Percentiles rank a stretch among this genome's conserved stretches.
Evolutionary conservation across 2,329 filamentous ascomycete genomes (phyloP).

Genomic region (Cladosporium velox): DNA sequence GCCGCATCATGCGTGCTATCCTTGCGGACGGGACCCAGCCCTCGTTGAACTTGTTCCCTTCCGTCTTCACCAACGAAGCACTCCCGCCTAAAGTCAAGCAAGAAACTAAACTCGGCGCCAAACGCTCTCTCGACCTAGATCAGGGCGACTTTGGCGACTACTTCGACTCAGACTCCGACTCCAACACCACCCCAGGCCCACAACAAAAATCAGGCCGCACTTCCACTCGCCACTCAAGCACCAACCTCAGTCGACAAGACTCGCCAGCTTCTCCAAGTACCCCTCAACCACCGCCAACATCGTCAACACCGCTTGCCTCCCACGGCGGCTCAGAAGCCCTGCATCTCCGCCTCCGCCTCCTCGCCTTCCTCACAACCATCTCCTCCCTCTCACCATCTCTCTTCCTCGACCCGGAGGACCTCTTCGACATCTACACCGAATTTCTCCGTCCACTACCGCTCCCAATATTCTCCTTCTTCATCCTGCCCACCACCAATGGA

Average conservation of each 20-base stretch:
- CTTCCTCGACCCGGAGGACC: slow-evolving; percentile 55
- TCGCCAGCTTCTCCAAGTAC: slow-evolving; percentile 57
- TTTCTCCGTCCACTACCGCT: slow-evolving; percentile 61
- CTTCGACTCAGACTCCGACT: slow-evolving; percentile 33
- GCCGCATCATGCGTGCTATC: slow-evolving; percentile 64
- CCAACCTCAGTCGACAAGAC: slow-evolving; percentile 40
- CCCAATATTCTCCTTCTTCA: slow-evolving; percentile 58
- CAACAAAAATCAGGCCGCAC: slow-evolving; percentile 61
- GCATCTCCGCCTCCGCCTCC: slow-evolving; percentile 62
- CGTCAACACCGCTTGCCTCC: slow-evolving; percentile 37
- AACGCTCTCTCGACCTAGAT: slow-evolving; percentile 53
- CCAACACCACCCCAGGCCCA: slow-evolving; percentile 26
- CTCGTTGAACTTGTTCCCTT: slow-evolving; percentile 57
- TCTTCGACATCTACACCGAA: slow-evolving; percentile 62
- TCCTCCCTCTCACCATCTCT: slow-evolving; percentile 43
- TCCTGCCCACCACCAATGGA: slow-evolving; percentile 41
- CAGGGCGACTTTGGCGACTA: slow-evolving; percentile 45
- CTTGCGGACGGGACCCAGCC: slow-evolving; percentile 65
- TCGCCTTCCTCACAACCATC: slow-evolving; percentile 53
- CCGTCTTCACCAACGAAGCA: slow-evolving; percentile 70
- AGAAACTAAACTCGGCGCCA: slow-evolving; percentile 61
- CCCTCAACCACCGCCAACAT: slow-evolving; percentile 64
- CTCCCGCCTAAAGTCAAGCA: slow-evolving; percentile 50
- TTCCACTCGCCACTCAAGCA: slow-evolving; percentile 41
- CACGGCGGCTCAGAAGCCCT: slow-evolving; percentile 57